Percentiles rank a stretch among this genome's conserved stretches.
These are phyloP conservation scores for Pyrenula massariospora DNA, from an alignment of 495 filamentous ascomycete species.

Conservation along the genomic window DNA sequence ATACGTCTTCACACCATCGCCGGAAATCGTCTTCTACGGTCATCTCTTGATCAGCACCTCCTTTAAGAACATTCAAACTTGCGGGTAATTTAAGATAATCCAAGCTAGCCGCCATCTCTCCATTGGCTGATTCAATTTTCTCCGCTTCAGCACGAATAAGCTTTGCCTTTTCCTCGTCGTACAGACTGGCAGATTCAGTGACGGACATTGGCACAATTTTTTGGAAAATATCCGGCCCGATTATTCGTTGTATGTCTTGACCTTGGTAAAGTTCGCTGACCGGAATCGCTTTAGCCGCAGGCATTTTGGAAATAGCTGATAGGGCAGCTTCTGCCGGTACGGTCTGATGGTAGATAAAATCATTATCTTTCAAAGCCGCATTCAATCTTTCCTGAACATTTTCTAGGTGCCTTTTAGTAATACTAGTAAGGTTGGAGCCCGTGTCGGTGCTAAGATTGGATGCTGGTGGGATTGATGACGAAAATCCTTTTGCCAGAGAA, in stretches of 20 bases:
- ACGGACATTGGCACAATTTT: constrained; percentile 95
- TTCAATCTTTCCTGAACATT: constrained; percentile 70
- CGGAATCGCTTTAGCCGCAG: constrained; percentile 95
- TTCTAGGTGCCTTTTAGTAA: constrained; percentile 69
- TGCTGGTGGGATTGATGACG: constrained; percentile 61
- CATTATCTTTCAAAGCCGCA: constrained; percentile 81
- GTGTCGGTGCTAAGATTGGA: constrained; percentile 79
- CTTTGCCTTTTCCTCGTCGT: constrained; percentile 98
- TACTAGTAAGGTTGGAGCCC: constrained; percentile 57
- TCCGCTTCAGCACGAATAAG: constrained; percentile 88
- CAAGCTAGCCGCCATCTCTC: constrained; percentile 89
- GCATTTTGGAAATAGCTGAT: constrained; percentile 73
- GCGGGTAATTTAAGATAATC: constrained; percentile 87
- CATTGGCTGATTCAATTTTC: constrained; percentile 77
- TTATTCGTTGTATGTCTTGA: constrained; percentile 93
- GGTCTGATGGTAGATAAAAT: constrained; percentile 93
- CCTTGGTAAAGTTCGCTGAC: constrained; percentile 94
- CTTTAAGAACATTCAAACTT: constrained; percentile 83
- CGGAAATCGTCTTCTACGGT: constrained; percentile 83
- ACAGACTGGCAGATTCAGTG: constrained; percentile 90
- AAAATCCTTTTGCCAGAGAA: constrained; percentile 68
- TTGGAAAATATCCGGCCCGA: constrained; percentile 92
- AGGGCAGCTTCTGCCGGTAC: constrained; percentile 77
- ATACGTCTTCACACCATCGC: constrained; percentile 85
- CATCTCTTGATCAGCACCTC: constrained; percentile 82